phyloP scores from a whole-genome alignment of 164 flowering plant species.

The Kingdonia uniflora region DNA sequence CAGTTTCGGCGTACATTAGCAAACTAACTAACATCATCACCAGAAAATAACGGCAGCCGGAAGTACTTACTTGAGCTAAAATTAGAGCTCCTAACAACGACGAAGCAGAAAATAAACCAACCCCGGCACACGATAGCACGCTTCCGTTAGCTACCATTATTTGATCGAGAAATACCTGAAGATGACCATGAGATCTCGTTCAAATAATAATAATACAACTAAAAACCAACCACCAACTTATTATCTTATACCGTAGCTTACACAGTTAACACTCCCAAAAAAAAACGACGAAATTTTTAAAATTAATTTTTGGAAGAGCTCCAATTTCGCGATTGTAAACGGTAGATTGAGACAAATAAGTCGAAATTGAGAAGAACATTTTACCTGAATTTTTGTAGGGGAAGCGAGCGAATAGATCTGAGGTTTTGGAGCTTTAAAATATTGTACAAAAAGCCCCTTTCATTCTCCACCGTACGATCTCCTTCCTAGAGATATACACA shows the following conservation, averaged over 20 bases:
- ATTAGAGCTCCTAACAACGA: constrained; percentile 20
- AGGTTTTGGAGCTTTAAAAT: constrained; percentile 13
- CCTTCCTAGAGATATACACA: constrained; percentile 10
- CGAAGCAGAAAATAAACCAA: constrained; percentile 17
- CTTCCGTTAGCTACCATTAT: constrained; percentile 8
- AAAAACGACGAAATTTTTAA: too few species aligned
- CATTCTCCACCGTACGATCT: constrained; percentile 35
- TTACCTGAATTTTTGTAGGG: too few species aligned
- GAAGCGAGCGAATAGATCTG: constrained; percentile 20
- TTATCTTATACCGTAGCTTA: neutral
- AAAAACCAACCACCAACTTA: too few species aligned
- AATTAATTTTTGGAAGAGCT: too few species aligned
- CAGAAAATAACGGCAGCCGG: too few species aligned
- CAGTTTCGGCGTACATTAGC: constrained; percentile 8
- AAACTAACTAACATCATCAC: constrained; percentile 5
- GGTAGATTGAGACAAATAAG: constrained; percentile 1
- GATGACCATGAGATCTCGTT: constrained; percentile 21
- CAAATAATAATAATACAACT: neutral
- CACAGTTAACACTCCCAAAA: neutral
- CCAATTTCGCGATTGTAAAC: too few species aligned
- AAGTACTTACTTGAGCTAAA: constrained; percentile 14
- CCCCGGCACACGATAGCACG: constrained; percentile 25
- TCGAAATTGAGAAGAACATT: constrained; percentile 21
- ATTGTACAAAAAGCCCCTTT: constrained; percentile 18
- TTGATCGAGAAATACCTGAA: constrained; percentile 9